Percentiles rank a stretch among this genome's conserved stretches.
Evolutionary conservation across 2,329 filamentous ascomycete genomes (phyloP).

Genomic region (Diplodia intermedia): DNA sequence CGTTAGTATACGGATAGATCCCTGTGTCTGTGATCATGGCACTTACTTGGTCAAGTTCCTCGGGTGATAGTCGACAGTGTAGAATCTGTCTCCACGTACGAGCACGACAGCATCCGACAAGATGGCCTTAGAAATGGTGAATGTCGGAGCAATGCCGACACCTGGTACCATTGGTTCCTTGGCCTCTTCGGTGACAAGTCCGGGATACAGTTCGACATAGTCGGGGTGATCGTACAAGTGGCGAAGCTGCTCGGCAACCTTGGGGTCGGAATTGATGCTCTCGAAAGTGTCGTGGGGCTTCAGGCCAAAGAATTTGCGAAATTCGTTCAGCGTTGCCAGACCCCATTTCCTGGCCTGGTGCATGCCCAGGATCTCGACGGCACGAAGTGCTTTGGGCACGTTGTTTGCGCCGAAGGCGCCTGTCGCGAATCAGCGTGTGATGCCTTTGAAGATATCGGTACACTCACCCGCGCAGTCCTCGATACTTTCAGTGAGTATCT

Average conservation of each 20-base stretch:
- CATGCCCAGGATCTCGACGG: constrained; percentile 80
- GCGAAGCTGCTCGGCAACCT: constrained; percentile 67
- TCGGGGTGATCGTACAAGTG: constrained; percentile 74
- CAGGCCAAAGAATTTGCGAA: constrained; percentile 80
- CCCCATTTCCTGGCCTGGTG: constrained; percentile 79
- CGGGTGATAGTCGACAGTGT: constrained; percentile 72
- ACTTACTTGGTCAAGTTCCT: constrained; percentile 69
- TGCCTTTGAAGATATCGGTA: neutral
- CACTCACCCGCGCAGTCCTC: constrained; percentile 60
- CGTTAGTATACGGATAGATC: neutral
- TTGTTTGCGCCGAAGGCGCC: constrained; percentile 65
- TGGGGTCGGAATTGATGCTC: constrained; percentile 80
- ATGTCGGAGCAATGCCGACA: constrained; percentile 75
- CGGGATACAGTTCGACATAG: constrained; percentile 76
- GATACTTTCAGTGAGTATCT: constrained; percentile 69
- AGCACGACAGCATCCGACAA: constrained; percentile 77
- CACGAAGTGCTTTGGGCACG: constrained; percentile 73
- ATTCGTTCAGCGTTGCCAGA: constrained; percentile 80
- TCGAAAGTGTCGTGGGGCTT: constrained; percentile 79
- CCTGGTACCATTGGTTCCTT: constrained; percentile 72
- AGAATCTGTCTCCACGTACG: constrained; percentile 77
- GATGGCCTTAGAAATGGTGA: constrained; percentile 77
- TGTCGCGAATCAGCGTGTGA: constrained; percentile 1
- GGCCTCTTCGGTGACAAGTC: constrained; percentile 76
- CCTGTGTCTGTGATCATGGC: too few species aligned